A percentile compares a stretch with the other conserved stretches of the same genome.
These are phyloP conservation scores for Basidiobolus meristosporus DNA, from an alignment of 371 early-diverging fungal genomes.

Conservation along the genomic window DNA sequence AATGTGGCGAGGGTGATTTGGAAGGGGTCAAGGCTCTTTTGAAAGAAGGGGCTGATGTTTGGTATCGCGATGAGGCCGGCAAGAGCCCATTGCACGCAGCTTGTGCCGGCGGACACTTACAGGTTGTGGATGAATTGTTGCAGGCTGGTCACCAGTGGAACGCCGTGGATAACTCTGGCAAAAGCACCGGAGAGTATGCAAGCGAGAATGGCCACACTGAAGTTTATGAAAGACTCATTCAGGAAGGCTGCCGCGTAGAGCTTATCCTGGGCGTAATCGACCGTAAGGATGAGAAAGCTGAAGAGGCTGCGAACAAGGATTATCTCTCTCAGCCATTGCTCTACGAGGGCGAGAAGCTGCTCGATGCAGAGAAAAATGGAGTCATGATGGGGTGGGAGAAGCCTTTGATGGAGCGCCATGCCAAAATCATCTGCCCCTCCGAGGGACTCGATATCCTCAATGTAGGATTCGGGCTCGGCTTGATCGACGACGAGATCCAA, in stretches of 20 bases:
- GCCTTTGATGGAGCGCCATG: conserved; percentile 83
- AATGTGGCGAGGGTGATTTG: no score
- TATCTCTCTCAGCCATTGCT: conserved; percentile 56
- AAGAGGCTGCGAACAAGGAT: conserved; percentile 37
- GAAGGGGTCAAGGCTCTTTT: conserved; percentile 1
- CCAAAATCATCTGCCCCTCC: conserved; percentile 50
- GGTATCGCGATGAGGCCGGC: conserved; percentile 2
- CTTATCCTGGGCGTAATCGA: conserved; percentile 30
- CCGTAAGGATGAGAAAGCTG: conserved; percentile 12
- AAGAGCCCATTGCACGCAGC: conserved; percentile 3
- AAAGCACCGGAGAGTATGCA: conserved; percentile 53
- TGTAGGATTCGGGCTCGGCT: conserved; percentile 85
- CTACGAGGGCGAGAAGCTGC: conserved; percentile 43
- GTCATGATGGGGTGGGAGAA: conserved; percentile 98
- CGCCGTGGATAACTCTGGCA: conserved; percentile 31
- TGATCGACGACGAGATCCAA: conserved; percentile 73
- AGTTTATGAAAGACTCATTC: conserved; percentile 49
- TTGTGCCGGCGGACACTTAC: conserved; percentile 2
- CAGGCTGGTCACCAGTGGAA: conserved; percentile 52
- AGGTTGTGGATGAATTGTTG: conserved; percentile 18
- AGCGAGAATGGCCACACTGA: conserved; percentile 21
- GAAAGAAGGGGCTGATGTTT: conserved; percentile 2
- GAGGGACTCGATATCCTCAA: conserved; percentile 46
- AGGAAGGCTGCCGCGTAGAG: conserved; percentile 73
- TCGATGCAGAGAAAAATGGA: conserved; percentile 77